A percentile compares a stretch with the other conserved stretches of the same genome.
Conservation (phyloP, 1,139 yeast genomes). For the Candida sojae region DNA sequence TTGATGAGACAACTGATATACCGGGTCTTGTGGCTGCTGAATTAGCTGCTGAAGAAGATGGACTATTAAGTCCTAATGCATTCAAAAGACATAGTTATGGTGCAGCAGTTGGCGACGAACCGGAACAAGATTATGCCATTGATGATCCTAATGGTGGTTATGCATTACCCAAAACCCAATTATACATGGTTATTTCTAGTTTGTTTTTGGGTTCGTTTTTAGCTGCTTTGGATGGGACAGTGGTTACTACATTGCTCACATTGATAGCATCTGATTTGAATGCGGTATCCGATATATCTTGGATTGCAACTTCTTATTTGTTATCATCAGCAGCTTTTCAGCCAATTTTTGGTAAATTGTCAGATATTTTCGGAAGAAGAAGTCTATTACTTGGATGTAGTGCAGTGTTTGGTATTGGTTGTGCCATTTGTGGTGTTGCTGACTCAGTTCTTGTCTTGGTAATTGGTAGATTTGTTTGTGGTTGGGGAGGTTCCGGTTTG, state of each 20-base stretch:
- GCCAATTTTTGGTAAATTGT: conserved; percentile 82
- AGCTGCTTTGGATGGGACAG: conserved; percentile 48
- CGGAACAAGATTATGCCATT: conserved; percentile 11
- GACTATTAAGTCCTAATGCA: conserved; percentile 15
- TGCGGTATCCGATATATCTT: conserved; percentile 41
- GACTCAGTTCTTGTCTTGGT: conserved; percentile 50
- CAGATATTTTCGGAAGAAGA: conserved; percentile 84
- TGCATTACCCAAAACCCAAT: conserved; percentile 35
- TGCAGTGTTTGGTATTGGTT: conserved; percentile 39
- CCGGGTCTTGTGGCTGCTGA: conserved; percentile 54
- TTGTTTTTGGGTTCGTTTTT: conserved; percentile 41
- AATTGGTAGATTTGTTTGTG: conserved; percentile 56
- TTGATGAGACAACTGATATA: conserved; percentile 41
- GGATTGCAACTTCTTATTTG: conserved; percentile 50
- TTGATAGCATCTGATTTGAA: conserved; percentile 46
- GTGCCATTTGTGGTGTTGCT: conserved; percentile 38
- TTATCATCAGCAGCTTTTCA: conserved; percentile 49
- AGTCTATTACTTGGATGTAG: conserved; percentile 36
- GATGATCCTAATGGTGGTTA: conserved; percentile 26
- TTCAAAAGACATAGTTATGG: conserved; percentile 16
- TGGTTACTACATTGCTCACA: conserved; percentile 45
- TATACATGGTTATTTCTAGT: conserved; percentile 33
- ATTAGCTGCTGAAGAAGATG: conserved; percentile 42
- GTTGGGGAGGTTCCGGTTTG: conserved; percentile 61
- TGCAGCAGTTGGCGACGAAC: background rate